Evolutionary conservation across 1,139 yeast genomes (phyloP), one percentile per base, ranked within the genome.

Genomic region (Trichomonascaceae sp.): DNA sequence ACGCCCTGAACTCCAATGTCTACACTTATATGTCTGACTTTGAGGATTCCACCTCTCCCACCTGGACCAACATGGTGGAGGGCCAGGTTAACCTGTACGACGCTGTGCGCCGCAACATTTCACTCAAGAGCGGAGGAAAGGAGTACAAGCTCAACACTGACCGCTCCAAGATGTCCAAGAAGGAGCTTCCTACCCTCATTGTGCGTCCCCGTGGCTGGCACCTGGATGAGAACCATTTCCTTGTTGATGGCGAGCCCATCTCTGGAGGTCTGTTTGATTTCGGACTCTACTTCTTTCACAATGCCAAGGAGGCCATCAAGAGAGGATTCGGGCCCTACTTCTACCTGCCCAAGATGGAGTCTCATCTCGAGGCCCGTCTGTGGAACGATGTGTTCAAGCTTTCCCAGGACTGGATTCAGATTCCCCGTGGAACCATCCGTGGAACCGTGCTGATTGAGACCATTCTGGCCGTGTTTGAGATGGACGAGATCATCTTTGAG

Each of bases 1-100:
- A 85, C 54, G 96, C 96, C 16, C 71, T 85, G 54, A 85, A 85
- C 63, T 74, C 94, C 3, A 72, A 73, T 38, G 95, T 85, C 31
- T 84, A 80, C 54, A 82, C 94, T 32, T 85, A 85, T 59, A 85
- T 85, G 96, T 77, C 93, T 29, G 97, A 85, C 62, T 81, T 85
- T 50, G 96, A 85, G 60, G 96, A 85, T 62, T 82, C 94, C 22
- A 76, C 87, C 50, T 77, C 96, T 25, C 98, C 98, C 47, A 87
- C 97, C 27, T 89, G 97, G 97, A 62, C 63, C 47, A 85, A 74
- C 81, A 43, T 67, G 71, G 47, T 69, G 45, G 92, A 79, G 64
- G 98, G 97, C 38, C 98, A 89, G 64, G 82, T 80, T 46, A 87
- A 89, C 60, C 66, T 89, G 51, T 85, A 74, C 61, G 97, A 89